These are phyloP conservation scores for Hyaloscypha hepaticicola DNA, from an alignment of 495 filamentous ascomycete species.

Conservation along the genomic window DNA sequence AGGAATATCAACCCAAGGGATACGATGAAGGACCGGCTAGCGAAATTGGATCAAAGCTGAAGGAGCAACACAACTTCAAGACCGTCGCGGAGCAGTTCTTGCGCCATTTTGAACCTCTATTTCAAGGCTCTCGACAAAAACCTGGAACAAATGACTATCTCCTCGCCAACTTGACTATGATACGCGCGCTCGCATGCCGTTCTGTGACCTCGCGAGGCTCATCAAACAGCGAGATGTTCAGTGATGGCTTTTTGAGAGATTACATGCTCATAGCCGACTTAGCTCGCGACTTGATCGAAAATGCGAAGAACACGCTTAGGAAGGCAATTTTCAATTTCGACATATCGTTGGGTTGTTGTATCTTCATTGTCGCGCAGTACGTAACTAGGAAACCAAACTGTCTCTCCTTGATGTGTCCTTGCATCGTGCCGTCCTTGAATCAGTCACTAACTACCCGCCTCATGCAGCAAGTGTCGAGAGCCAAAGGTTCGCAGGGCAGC, in stretches of 20 bases:
- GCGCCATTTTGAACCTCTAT: background rate
- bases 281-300: background rate
- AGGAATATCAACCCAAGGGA: background rate
- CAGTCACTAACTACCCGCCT: too few species aligned
- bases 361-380: background rate
- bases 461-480: background rate
- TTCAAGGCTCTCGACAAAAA: background rate
- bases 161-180: background rate
- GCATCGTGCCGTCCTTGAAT: too few species aligned
- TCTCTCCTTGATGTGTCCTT: too few species aligned
- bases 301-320: background rate
- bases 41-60: background rate
- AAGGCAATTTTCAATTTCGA: background rate
- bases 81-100: background rate
- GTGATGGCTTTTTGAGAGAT: background rate
- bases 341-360: background rate
- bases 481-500: background rate
- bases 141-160: background rate
- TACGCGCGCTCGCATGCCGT: background rate
- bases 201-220: background rate
- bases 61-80: background rate
- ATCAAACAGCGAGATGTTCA: background rate
- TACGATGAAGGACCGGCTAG: background rate
- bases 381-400: too few species aligned
- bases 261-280: background rate